phyloP scores from a whole-genome alignment of 2,329 filamentous ascomycete species.

The Aphanocladium album region DNA sequence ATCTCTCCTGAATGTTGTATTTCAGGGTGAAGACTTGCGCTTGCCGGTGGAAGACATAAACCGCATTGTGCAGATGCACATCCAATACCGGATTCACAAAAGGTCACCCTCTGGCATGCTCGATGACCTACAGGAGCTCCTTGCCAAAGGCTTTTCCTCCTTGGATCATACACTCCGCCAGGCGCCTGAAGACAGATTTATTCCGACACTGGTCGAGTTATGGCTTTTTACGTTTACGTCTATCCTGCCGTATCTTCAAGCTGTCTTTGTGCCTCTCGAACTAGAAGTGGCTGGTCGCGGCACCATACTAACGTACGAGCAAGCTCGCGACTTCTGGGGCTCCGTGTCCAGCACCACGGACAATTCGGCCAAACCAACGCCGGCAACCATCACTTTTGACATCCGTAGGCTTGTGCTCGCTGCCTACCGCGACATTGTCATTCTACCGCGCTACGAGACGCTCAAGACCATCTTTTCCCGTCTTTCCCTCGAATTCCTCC shows the following conservation, averaged over 20 bases:
- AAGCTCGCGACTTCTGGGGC: constrained; percentile 89
- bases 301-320: constrained; percentile 67
- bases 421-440: constrained; percentile 81
- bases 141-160: constrained; percentile 77
- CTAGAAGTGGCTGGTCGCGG: constrained; percentile 87
- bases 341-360: constrained; percentile 49
- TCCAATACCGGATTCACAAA: constrained; percentile 71
- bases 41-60: constrained; percentile 84
- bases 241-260: constrained; percentile 89
- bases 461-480: constrained; percentile 88
- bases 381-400: constrained; percentile 60
- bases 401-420: constrained; percentile 84
- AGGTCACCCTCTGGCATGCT: constrained; percentile 65
- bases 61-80: constrained; percentile 69
- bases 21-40: constrained; percentile 74
- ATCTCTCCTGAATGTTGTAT: constrained; percentile 69
- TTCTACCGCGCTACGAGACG: constrained; percentile 81
- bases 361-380: constrained; percentile 38
- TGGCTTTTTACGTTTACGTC: constrained; percentile 92
- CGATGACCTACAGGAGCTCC: constrained; percentile 70
- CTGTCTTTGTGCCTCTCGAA: constrained; percentile 88
- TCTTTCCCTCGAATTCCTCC: constrained; percentile 74
- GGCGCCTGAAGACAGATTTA: constrained; percentile 80
- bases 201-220: constrained; percentile 83
- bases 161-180: constrained; percentile 77